phyloP scores from a whole-genome alignment of 208 protist species.

The Acanthamoeba sp. region DNA sequence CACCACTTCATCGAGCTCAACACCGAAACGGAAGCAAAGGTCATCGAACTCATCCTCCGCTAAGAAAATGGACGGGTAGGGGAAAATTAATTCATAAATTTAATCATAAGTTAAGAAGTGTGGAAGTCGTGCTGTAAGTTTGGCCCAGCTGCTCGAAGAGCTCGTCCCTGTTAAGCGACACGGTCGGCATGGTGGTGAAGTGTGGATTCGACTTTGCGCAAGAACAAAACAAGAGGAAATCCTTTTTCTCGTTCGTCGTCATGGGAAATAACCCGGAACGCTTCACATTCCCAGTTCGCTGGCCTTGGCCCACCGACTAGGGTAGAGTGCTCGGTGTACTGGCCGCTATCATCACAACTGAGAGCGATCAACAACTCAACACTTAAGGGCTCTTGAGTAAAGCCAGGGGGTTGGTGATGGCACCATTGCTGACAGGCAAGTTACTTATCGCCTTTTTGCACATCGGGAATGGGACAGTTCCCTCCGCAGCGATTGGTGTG shows the following conservation, averaged over 20 bases:
- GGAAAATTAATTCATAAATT: not conserved
- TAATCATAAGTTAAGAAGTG: not conserved
- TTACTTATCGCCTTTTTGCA: too few species aligned
- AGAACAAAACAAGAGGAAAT: not conserved
- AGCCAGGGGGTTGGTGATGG: too few species aligned
- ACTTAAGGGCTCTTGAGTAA: too few species aligned
- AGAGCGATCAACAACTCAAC: too few species aligned
- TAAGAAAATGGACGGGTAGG: not conserved
- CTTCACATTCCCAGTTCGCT: too few species aligned
- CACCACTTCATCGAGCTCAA: conserved; percentile 12
- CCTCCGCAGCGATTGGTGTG: too few species aligned
- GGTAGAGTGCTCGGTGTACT: too few species aligned
- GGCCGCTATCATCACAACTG: too few species aligned
- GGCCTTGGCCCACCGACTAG: too few species aligned
- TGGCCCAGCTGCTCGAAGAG: conserved; percentile 19
- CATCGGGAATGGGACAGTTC: too few species aligned
- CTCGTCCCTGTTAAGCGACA: conserved; percentile 18
- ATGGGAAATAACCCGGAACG: not conserved
- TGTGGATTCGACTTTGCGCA: not conserved
- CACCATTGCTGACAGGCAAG: too few species aligned
- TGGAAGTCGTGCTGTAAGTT: not conserved
- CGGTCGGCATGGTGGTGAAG: not conserved
- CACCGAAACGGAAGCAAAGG: conserved; percentile 11
- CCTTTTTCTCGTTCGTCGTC: not conserved
- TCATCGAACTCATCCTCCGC: conserved; percentile 19